Evolutionary conservation across 2,329 filamentous ascomycete species (phyloP).

Genomic region (Hypoxylon sp.): DNA sequence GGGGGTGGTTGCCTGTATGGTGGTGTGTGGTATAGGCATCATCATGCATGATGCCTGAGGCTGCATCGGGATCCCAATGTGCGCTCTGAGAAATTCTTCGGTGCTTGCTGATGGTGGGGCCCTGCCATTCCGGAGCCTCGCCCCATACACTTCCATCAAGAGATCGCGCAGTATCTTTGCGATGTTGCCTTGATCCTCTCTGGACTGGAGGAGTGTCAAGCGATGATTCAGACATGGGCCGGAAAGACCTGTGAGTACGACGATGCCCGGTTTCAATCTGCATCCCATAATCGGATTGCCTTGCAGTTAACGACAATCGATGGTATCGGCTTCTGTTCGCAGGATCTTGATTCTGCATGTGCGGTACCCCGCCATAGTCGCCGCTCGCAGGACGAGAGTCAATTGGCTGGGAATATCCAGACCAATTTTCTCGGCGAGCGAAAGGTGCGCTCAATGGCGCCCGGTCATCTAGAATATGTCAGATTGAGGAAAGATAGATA

Average conservation of each 20-base stretch:
- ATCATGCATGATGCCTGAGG: conserved; percentile 19
- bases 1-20: conserved; percentile 15
- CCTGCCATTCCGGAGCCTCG: background rate
- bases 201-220: background rate
- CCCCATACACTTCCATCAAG: background rate
- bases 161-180: background rate
- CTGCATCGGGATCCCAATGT: conserved; percentile 19
- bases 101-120: conserved; percentile 9
- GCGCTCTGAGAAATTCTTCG: conserved; percentile 7
- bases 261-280: conserved; percentile 12
- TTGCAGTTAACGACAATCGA: conserved; percentile 8
- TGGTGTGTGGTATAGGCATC: conserved; percentile 16
- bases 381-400: conserved; percentile 7
- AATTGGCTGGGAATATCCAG: conserved; percentile 23
- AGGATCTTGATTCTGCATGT: background rate
- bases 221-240: conserved; percentile 7
- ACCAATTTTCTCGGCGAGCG: conserved; percentile 19
- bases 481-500: conserved; percentile 18
- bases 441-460: background rate
- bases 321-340: conserved; percentile 6
- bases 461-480: conserved; percentile 29
- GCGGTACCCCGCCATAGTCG: conserved; percentile 10
- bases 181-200: conserved; percentile 7
- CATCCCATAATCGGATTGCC: background rate
- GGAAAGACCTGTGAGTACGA: conserved; percentile 14